Conservation (phyloP, 2,329 filamentous ascomycete genomes). For the Magnaporthiopsis incrustans region DNA sequence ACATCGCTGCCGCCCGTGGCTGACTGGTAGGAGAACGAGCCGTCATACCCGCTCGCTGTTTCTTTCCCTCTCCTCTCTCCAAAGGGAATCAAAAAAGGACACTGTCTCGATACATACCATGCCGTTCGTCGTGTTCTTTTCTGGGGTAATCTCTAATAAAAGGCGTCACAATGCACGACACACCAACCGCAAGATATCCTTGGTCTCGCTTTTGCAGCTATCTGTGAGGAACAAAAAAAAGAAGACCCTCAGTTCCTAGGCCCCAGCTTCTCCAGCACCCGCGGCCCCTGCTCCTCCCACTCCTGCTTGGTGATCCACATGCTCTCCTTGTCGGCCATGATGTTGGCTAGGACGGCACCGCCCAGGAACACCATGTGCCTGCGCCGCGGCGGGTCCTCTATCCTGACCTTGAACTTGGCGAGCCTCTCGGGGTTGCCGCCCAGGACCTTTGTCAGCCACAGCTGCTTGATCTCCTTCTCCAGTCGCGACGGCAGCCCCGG, state of each 20-base stretch:
- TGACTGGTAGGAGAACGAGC: no score
- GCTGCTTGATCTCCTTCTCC: constrained; percentile 97
- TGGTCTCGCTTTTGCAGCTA: no score
- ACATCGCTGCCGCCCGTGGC: no score
- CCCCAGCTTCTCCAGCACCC: constrained; percentile 85
- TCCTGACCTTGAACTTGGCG: constrained; percentile 98
- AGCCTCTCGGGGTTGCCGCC: constrained; percentile 87
- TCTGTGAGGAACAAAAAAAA: no score
- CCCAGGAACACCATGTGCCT: constrained; percentile 98
- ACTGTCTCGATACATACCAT: no score
- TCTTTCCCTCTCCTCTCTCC: no score
- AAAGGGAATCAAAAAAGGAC: no score
- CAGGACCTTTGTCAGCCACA: constrained; percentile 91
- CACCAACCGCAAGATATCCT: no score
- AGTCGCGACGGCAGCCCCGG: constrained; percentile 86
- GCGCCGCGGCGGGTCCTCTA: constrained; percentile 92
- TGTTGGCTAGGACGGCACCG: constrained; percentile 91
- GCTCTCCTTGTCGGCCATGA: constrained; percentile 97
- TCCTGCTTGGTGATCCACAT: constrained; percentile 99
- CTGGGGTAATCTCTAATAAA: no score
- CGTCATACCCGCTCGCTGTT: no score
- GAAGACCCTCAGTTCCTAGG: constrained; percentile 41
- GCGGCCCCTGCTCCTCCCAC: constrained; percentile 87
- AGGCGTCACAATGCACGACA: no score
- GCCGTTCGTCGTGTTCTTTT: no score